Conservation (phyloP, 176 grass and related monocot species). For the Bromus sterilis region DNA sequence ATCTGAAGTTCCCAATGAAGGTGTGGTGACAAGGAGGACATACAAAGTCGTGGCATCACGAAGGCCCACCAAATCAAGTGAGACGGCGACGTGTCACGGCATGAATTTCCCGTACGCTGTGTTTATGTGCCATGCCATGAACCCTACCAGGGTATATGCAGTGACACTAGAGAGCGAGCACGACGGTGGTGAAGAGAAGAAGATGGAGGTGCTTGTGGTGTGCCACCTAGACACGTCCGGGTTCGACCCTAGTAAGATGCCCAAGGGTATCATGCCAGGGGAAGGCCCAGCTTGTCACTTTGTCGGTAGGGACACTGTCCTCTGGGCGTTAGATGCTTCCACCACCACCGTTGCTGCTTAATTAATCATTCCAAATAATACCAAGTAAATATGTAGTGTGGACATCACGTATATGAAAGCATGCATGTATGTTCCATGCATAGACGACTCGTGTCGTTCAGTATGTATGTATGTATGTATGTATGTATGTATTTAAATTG, state of each 20-base stretch:
- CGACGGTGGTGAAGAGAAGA: background rate
- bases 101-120: background rate
- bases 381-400: no score
- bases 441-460: no score
- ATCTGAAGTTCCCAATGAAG: background rate
- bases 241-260: background rate
- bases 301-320: constrained; percentile 1
- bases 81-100: constrained; percentile 3
- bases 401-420: no score
- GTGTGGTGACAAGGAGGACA: background rate
- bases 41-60: background rate
- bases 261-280: background rate
- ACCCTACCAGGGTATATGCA: background rate
- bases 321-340: background rate
- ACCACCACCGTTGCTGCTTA: background rate
- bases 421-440: no score
- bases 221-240: constrained; percentile 4
- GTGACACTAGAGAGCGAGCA: background rate
- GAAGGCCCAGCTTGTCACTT: constrained; percentile 21
- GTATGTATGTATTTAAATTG: no score
- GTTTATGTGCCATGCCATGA: constrained; percentile 25
- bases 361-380: no score
- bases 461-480: no score
- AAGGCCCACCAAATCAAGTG: no score
- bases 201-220: constrained; percentile 10